Evolutionary conservation across 805 yeast species (phyloP), one percentile per base, ranked within the genome.

Genomic region (Kluyveromyces wickerhamii): DNA sequence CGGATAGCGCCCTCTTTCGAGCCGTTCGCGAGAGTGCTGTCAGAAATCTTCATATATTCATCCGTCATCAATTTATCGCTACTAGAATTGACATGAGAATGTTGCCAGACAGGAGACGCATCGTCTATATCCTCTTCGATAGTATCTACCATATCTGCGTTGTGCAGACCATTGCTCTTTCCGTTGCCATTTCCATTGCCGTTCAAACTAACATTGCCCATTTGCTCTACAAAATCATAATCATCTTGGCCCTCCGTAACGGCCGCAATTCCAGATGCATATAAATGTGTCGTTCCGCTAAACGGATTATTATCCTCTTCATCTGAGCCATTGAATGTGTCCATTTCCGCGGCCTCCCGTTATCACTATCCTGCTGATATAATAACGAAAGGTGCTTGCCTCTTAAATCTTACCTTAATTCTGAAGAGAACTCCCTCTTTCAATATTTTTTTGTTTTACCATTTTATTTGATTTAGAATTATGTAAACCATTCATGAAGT

Each of bases 241-340:
- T 39, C 42, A 21, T 39, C 42, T 25, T 35, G 50, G 8, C 44
- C 43, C 19, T 45, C 45, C 9, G 41, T 42, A 10, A 42, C 48
- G n/a, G 51, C 49, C 9, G 53, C 57, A 10, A 61, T 52, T 4
- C 66, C 66, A 4, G 60, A 51, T 0, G 66, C 64, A 41, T 49
- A 61, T 34, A 58, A 39, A 37, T 61, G 66, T 15, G 48, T 48
- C 6, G 63, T 55, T 2, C 66, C 66, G 8, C 54, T 43, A 37
- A 60, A 62, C 1, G 66, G 66, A 35, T 62, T 62, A 38, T 60
- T 62, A 41, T 60, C 63, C 34, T 60, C 65, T 36, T 57, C 63
- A 9, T 52, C 58, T 29, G 52, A 44, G 13, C 45, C 50, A 38
- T 34, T 41, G 25, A 39, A 42, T 30, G 40, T 38, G 37, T 44